Evolutionary conservation across 345 rosid genomes (phyloP), one percentile per base, ranked within the genome.

Genomic region (Citrus reticulata): DNA sequence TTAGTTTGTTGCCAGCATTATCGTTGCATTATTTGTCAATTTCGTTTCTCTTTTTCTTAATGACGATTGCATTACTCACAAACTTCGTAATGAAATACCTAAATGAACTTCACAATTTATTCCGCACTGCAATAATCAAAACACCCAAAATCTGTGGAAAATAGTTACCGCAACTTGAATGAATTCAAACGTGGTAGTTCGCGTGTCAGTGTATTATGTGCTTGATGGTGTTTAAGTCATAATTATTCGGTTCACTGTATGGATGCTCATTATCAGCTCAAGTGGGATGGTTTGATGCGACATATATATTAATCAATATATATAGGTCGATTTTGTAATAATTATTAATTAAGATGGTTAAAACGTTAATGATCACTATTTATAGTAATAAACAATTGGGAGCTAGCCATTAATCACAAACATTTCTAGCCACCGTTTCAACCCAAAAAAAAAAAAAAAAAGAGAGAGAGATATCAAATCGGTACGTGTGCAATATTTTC

Each of bases 51-150:
- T 13, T 16, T 24, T n/a, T 17, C 37, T 72, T 77, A 82, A 74
- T 90, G 91, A 90, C 89, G 90, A 82, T 6, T 39, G 81, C 68
- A 77, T 87, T 86, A 83, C 89, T 72, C 74, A 27, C 39, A 29
- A 78, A 80, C 65, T 78, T 81, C 85, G 91, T 70, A 84, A 86
- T 80, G 70, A 35, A 17, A 29, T 17, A 59, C 30, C 24, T 32
- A 35, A 70, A 70, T 73, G 34, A 76, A 6, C 32, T 27, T 22
- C 54, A 37, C 24, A 57, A 74, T 58, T 46, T 34, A 40, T 39
- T 19, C 37, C 35, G 49, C 62, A 64, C 22, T 1, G 74, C 29
- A 80, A 76, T 75, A 49, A 51, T 76, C 34, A 39, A n/a, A 62
- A 60, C 20, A 67, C 20, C 74, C 70, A 74, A 80, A 70, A 57